Base-by-base conservation (phyloP, 2,329 filamentous ascomycete species). In the Dothidotthia symphoricarpi region DNA sequence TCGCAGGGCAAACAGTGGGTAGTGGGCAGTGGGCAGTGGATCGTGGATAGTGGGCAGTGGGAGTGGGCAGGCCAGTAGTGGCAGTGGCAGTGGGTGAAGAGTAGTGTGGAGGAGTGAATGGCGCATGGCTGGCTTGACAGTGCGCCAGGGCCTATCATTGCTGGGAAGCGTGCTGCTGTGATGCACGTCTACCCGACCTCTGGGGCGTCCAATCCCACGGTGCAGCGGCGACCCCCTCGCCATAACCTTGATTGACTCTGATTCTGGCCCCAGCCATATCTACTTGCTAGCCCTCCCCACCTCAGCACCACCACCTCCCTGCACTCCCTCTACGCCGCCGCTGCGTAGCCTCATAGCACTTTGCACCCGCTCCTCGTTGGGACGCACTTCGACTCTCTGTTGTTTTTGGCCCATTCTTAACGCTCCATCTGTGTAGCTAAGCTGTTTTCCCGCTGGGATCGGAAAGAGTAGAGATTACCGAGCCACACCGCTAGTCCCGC, bases 401-500 rank as follows among this genome's bases (percentile, higher is more conserved):
- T 38, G 34, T 31, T 31, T 36, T 43, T 40, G 30, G 34, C 28
- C 25, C n/a, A n/a, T 14, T 10, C 32, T n/a, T 16, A 5, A 8
- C 34, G 27, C 27, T 6, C 25, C 11, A 6, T 6, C 11, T 22
- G 19, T 9, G 19, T 9, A 6, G 19, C 19, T 22, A 42, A 34
- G 41, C 39, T 39, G 34, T 41, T 41, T 43, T 44, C 47, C 36
- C 43, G 48, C 43, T 43, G 47, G 50, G 34, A 49, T 53, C 43
- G 38, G 19, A 22, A 45, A n/a, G n/a, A n/a, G n/a, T n/a, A n/a
- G n/a, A n/a, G 28, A 53, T 60, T 62, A 31, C 63, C 63, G 25
- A 49, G 55, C 61, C 59, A 63, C 64, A 66, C 64, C 63, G 64
- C 64, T 57, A 61, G 57, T 66, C 57, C 53, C 49, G 48, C 51